Evolutionary conservation across 1,284 basidiomycete genomes (phyloP).

Genomic region (Vanrija pseudolonga): DNA sequence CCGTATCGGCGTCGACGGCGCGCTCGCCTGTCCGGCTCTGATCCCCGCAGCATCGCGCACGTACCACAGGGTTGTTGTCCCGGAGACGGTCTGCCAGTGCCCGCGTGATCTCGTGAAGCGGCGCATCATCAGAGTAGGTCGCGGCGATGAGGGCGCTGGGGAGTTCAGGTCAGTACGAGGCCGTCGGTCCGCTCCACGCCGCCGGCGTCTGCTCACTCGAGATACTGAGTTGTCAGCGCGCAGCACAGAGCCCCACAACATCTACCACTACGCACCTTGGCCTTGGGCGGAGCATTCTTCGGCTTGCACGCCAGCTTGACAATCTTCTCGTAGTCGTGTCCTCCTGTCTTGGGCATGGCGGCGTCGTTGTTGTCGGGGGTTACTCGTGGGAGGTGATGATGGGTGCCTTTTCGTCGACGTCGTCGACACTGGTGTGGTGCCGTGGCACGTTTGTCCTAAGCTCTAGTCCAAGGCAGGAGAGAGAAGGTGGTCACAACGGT

Average conservation of each 20-base stretch:
- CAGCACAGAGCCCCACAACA: not conserved
- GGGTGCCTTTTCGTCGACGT: not conserved
- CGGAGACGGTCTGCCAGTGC: slow-evolving; percentile 76
- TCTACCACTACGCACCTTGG: slow-evolving; percentile 61
- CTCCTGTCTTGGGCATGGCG: not conserved
- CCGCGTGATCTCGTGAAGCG: slow-evolving; percentile 85
- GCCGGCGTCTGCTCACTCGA: slow-evolving; percentile 36
- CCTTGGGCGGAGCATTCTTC: slow-evolving; percentile 86
- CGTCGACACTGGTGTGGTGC: too few species aligned
- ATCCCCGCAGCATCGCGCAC: slow-evolving; percentile 35
- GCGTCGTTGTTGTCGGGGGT: too few species aligned
- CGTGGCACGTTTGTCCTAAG: too few species aligned
- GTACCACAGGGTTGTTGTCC: slow-evolving; percentile 83
- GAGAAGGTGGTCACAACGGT: too few species aligned
- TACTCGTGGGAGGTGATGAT: too few species aligned
- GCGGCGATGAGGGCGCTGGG: slow-evolving; percentile 89
- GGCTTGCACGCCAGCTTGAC: slow-evolving; percentile 92
- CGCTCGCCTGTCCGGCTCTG: too few species aligned
- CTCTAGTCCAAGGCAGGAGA: too few species aligned
- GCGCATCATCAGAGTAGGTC: slow-evolving; percentile 82
- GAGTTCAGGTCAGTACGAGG: not conserved
- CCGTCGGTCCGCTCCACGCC: not conserved
- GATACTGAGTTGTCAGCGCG: slow-evolving; percentile 34
- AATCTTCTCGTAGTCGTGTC: slow-evolving; percentile 31
- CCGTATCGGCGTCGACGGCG: too few species aligned